Percentiles rank a stretch among this genome's conserved stretches.
Conservation (phyloP, 306 rosid genomes). For the Alnus rubra region DNA sequence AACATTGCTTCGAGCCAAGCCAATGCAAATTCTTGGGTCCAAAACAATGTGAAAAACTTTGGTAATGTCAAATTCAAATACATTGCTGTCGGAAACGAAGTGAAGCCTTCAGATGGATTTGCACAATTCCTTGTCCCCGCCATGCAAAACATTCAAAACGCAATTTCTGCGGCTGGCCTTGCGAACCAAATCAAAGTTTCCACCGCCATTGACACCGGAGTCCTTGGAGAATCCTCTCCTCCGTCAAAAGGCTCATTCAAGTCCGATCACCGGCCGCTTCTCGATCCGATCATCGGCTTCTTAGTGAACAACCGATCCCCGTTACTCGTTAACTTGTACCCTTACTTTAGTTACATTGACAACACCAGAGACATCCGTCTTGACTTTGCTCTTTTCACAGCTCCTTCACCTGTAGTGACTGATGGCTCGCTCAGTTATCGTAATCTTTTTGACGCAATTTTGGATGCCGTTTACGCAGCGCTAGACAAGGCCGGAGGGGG, state of each 20-base stretch:
- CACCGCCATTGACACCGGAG: constrained; percentile 31
- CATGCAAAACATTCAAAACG: constrained; percentile 43
- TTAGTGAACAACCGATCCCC: constrained; percentile 34
- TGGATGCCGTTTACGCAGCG: constrained; percentile 44
- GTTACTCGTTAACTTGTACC: constrained; percentile 39
- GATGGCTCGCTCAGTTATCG: constrained; percentile 34
- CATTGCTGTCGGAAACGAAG: constrained; percentile 55
- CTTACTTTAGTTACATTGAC: constrained; percentile 33
- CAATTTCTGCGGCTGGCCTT: constrained; percentile 27
- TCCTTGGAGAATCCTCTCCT: constrained; percentile 37
- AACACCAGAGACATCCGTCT: constrained; percentile 13
- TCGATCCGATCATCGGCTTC: constrained; percentile 28
- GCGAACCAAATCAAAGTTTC: constrained; percentile 38
- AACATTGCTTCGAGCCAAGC: constrained; percentile 23
- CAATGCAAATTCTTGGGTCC: constrained; percentile 49
- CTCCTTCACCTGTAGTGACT: constrained; percentile 23
- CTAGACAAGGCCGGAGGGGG: constrained; percentile 43
- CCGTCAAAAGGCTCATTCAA: constrained; percentile 47
- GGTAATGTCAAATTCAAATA: constrained; percentile 49
- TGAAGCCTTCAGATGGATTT: not conserved
- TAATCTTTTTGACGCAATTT: constrained; percentile 42
- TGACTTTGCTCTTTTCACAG: constrained; percentile 36
- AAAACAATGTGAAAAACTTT: constrained; percentile 24
- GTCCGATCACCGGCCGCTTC: constrained; percentile 2
- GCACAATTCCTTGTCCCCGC: constrained; percentile 41